These are phyloP conservation scores for Nicotiana undulata DNA, from an alignment of 257 asterid species.

Conservation along the genomic window DNA sequence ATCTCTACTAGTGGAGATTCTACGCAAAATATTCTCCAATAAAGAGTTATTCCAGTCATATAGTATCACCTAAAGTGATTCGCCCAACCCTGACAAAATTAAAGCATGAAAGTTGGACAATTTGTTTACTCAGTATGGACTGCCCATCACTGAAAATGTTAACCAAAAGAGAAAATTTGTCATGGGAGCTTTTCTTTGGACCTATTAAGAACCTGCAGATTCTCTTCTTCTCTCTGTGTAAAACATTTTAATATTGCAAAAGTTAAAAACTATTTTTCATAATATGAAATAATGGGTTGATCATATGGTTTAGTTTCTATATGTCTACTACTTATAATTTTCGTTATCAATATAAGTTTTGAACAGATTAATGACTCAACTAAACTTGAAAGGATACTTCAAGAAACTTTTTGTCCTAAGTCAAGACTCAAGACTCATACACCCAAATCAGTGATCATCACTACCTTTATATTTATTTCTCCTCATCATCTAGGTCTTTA, in stretches of 20 bases:
- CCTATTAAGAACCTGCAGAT: background rate
- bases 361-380: background rate
- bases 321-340: background rate
- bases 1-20: too few species aligned
- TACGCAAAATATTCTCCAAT: too few species aligned
- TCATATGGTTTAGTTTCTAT: background rate
- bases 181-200: slow-evolving; percentile 26
- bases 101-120: slow-evolving; percentile 16
- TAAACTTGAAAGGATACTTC: background rate
- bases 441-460: background rate
- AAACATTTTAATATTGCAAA: background rate
- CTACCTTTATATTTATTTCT: background rate
- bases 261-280: background rate
- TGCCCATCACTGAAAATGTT: slow-evolving; percentile 14
- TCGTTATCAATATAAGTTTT: background rate
- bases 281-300: background rate
- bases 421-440: background rate
- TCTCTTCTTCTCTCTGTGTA: background rate
- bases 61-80: too few species aligned
- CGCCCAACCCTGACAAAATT: too few species aligned
- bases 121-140: slow-evolving; percentile 15
- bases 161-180: slow-evolving; percentile 18
- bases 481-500: too few species aligned
- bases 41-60: too few species aligned
- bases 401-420: background rate